A percentile compares a stretch with the other conserved stretches of the same genome.
phyloP scores from a whole-genome alignment of 805 yeast genomes.

The Candida dajiaensis region DNA sequence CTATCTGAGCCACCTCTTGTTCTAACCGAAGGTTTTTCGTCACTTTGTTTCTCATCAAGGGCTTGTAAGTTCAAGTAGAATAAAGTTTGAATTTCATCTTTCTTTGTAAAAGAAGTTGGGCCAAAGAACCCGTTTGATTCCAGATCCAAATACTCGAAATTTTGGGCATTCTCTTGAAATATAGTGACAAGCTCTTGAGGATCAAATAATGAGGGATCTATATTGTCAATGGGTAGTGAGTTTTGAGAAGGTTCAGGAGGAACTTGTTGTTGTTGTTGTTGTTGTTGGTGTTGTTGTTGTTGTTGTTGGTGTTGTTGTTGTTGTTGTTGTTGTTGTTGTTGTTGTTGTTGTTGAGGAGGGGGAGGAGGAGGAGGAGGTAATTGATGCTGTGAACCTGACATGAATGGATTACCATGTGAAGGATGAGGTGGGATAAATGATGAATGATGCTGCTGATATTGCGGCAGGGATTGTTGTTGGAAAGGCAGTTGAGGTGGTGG shows the following conservation, averaged over 20 bases:
- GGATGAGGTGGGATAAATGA: background rate
- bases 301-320: background rate
- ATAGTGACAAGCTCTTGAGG: conserved; percentile 12
- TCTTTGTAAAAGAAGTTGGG: conserved; percentile 11
- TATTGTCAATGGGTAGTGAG: conserved; percentile 4
- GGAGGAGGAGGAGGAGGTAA: background rate
- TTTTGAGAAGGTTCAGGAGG: background rate
- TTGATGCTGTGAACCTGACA: background rate
- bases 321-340: background rate
- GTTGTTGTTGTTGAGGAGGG: background rate
- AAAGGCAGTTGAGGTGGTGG: conserved; percentile 1
- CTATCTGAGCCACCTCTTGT: conserved; percentile 5
- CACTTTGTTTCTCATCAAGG: conserved; percentile 1
- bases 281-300: background rate
- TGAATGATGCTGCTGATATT: background rate
- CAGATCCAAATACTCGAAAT: conserved; percentile 10
- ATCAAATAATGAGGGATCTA: conserved; percentile 13
- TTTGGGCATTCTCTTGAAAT: conserved; percentile 10
- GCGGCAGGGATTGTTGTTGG: background rate
- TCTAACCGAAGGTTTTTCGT: conserved; percentile 2
- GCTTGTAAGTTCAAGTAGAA: conserved; percentile 12
- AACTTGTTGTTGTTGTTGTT: background rate
- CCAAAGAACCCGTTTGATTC: conserved; percentile 20
- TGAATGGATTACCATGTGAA: background rate
- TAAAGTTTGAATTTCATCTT: conserved; percentile 13